Evolutionary conservation across 2,329 filamentous ascomycete species (phyloP), one percentile per base, ranked within the genome.

Genomic region (Aschersonia sp.): DNA sequence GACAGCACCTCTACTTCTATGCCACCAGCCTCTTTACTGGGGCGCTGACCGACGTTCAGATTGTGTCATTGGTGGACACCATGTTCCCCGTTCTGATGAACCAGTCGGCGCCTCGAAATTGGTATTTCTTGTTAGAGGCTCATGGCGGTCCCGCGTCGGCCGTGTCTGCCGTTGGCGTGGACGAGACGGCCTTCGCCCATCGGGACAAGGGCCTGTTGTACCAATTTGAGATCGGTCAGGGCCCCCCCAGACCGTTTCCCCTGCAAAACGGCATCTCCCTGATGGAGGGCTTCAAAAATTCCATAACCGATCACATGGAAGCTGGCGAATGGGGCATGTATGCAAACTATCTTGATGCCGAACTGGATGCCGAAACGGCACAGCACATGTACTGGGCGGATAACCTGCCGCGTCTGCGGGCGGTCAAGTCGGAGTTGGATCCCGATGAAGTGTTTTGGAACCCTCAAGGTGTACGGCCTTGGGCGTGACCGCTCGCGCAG

Each of bases 331-430:
- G 71, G 58, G 71, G 69, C 20, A 70, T 69, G 49, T 77, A 77
- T 52, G 61, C 71, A 53, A 77, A 77, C 61, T 77, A 77, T 47
- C 67, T 72, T 4, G 74, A 77, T 54, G 66, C 72, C 0, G 65
- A 60, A 43, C 61, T 75, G 49, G 62, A 64, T 55, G 62, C 66
- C n/a, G 62, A 62, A 2, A 63, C 63, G n/a, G 74, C 74, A 3
- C 68, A 73, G 52, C 56, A 68, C 50, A 56, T 72, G 52, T 76
- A 77, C 58, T 77, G 70, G 52, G 63, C 70, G 5, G 56, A 56
- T 45, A 70, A 59, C 46, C 54, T 70, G 30, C 55, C 59, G 1
- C 59, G 53, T 40, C 54, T 72, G 47, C 59, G 61, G 54, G 45
- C 56, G 45, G 57, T 71, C 45, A 72, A 71, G 61, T 56, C 58